Evolutionary conservation across 1,284 basidiomycete genomes (phyloP).

Genomic region (Tranzscheliella williamsii): DNA sequence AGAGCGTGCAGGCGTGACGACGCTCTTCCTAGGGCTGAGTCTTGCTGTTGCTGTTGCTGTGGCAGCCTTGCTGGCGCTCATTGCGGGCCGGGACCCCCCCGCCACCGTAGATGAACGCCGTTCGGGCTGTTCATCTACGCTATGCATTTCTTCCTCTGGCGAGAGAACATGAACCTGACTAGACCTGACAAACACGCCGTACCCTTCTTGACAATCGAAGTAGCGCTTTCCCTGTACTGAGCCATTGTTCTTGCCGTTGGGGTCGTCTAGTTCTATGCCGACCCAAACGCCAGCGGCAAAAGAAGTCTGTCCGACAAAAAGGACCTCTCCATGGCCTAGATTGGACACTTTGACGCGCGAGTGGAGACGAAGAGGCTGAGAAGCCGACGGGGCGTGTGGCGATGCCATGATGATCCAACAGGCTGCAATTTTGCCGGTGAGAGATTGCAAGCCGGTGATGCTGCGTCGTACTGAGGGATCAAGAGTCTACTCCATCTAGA

Average conservation of each 20-base stretch:
- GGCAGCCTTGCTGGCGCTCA: no score
- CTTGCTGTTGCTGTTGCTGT: slow-evolving; percentile 12
- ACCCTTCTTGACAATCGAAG: slow-evolving; percentile 75
- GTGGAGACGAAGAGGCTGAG: slow-evolving; percentile 45
- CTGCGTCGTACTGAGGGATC: no score
- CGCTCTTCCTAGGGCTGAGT: slow-evolving; percentile 27
- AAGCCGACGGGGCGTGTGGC: slow-evolving; percentile 6
- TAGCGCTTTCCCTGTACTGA: slow-evolving; percentile 80
- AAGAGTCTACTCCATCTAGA: no score
- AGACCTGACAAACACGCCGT: slow-evolving; percentile 89
- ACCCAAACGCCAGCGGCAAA: slow-evolving; percentile 93
- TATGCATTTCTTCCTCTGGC: slow-evolving; percentile 33
- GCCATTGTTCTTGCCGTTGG: slow-evolving; percentile 93
- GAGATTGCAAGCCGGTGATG: no score
- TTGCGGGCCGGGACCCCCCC: no score
- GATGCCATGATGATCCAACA: no score
- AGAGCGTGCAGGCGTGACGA: slow-evolving; percentile 16
- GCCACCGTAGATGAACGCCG: no score
- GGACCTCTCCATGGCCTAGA: slow-evolving; percentile 77
- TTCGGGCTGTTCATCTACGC: slow-evolving; percentile 36
- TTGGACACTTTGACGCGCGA: slow-evolving; percentile 47
- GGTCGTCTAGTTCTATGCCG: slow-evolving; percentile 77
- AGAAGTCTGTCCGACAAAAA: slow-evolving; percentile 79
- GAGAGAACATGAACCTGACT: slow-evolving; percentile 76
- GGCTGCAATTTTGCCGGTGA: no score